Percentiles rank a stretch among this genome's conserved stretches.
Evolutionary conservation across 345 rosid species (phyloP).

Genomic region (Fremontodendron californicum): DNA sequence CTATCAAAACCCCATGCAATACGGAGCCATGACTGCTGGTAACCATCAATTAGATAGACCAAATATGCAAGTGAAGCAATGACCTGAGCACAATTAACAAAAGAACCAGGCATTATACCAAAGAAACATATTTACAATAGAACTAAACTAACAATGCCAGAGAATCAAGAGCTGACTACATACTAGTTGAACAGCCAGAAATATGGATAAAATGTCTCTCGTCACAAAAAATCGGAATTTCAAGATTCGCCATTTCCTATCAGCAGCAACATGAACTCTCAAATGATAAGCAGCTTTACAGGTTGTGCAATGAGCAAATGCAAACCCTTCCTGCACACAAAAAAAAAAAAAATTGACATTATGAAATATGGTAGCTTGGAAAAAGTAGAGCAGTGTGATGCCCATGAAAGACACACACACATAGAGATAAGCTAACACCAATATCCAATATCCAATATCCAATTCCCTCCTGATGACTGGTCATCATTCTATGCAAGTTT

Average conservation of each 20-base stretch:
- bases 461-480: background rate
- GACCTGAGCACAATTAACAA: conserved; percentile 48
- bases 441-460: background rate
- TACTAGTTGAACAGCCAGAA: conserved; percentile 92
- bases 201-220: conserved; percentile 84
- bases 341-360: background rate
- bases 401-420: background rate
- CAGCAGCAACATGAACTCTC: conserved; percentile 96
- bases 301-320: conserved; percentile 99
- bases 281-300: conserved; percentile 98
- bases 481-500: background rate
- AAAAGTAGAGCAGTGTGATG: background rate
- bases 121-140: conserved; percentile 2
- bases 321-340: conserved; percentile 86
- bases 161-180: conserved; percentile 20
- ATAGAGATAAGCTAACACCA: background rate
- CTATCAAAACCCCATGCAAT: conserved; percentile 88
- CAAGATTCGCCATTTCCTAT: conserved; percentile 90
- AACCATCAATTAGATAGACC: conserved; percentile 70
- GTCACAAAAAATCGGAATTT: conserved; percentile 99
- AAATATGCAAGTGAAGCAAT: conserved; percentile 85
- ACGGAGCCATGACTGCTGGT: conserved; percentile 82
- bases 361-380: background rate
- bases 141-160: background rate
- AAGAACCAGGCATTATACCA: conserved; percentile 1